A percentile compares a stretch with the other conserved stretches of the same genome.
Evolutionary conservation across 352 stramenopile genomes (phyloP).

Genomic region (Pythium monospermum): DNA sequence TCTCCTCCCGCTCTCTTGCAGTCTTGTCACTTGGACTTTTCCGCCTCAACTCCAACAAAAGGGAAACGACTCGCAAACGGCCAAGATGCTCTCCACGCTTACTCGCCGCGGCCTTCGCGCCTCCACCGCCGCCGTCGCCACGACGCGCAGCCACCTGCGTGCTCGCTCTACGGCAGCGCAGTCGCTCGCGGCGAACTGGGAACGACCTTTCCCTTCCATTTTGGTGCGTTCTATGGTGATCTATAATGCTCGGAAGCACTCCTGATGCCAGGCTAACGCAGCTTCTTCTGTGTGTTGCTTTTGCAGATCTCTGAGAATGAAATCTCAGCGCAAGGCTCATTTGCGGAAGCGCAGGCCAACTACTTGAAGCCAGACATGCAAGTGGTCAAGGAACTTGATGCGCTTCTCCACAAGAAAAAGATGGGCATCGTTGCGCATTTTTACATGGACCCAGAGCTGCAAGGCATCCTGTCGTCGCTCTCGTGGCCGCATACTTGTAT

Average conservation of each 20-base stretch:
- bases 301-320: slow-evolving; percentile 65
- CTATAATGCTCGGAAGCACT: background rate
- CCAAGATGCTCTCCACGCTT: slow-evolving; percentile 16
- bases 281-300: background rate
- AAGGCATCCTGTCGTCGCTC: slow-evolving; percentile 83
- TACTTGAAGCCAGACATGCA: slow-evolving; percentile 84
- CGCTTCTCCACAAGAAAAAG: slow-evolving; percentile 87
- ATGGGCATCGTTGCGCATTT: slow-evolving; percentile 97
- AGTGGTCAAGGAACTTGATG: slow-evolving; percentile 83
- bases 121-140: slow-evolving; percentile 19
- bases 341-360: slow-evolving; percentile 84
- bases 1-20: too few relatives aligned
- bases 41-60: background rate
- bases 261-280: background rate
- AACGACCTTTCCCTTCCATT: slow-evolving; percentile 73
- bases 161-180: slow-evolving; percentile 34
- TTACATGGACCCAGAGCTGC: slow-evolving; percentile 98
- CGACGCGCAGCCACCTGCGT: slow-evolving; percentile 14
- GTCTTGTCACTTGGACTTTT: slow-evolving; percentile 7
- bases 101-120: slow-evolving; percentile 7
- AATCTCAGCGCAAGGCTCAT: slow-evolving; percentile 79
- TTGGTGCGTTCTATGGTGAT: slow-evolving; percentile 36
- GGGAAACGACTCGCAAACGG: background rate
- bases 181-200: slow-evolving; percentile 65
- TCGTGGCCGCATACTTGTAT: slow-evolving; percentile 91